Percentiles rank a stretch among this genome's conserved stretches.
phyloP scores from a whole-genome alignment of 2,329 filamentous ascomycete species.

The Chaetomium globosum region DNA sequence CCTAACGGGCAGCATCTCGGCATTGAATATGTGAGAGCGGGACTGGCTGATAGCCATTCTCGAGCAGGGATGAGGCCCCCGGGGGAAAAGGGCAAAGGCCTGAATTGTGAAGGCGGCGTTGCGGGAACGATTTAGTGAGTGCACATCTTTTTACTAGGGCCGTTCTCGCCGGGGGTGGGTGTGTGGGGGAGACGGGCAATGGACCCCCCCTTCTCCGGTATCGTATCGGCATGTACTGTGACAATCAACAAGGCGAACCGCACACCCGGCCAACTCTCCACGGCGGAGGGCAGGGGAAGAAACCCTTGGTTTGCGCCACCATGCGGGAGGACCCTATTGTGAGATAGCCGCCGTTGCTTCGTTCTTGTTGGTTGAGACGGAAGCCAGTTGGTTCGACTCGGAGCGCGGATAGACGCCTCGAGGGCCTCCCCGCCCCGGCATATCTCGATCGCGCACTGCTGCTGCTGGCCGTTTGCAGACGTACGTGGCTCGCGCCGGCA shows the following conservation, averaged over 20 bases:
- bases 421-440: slow-evolving; percentile 24
- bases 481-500: slow-evolving; percentile 13
- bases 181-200: neutral
- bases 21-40: neutral
- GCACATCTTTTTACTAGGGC: slow-evolving; percentile 8
- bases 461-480: slow-evolving; percentile 16
- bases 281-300: neutral
- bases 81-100: slow-evolving; percentile 2
- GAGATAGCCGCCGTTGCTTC: slow-evolving; percentile 30
- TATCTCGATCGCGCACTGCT: slow-evolving; percentile 27
- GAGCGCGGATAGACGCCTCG: slow-evolving; percentile 25
- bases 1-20: slow-evolving; percentile 13
- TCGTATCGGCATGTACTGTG: neutral
- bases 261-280: neutral
- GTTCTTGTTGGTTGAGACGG: slow-evolving; percentile 20
- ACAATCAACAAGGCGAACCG: slow-evolving; percentile 3
- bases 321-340: slow-evolving; percentile 18
- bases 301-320: slow-evolving; percentile 22
- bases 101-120: slow-evolving; percentile 22
- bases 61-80: slow-evolving; percentile 6
- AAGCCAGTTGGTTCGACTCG: slow-evolving; percentile 20
- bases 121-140: slow-evolving; percentile 12
- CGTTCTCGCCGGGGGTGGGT: slow-evolving; percentile 5
- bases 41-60: neutral
- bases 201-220: neutral